phyloP scores from a whole-genome alignment of 164 flowering plant genomes.

The Umbilicus rupestris region DNA sequence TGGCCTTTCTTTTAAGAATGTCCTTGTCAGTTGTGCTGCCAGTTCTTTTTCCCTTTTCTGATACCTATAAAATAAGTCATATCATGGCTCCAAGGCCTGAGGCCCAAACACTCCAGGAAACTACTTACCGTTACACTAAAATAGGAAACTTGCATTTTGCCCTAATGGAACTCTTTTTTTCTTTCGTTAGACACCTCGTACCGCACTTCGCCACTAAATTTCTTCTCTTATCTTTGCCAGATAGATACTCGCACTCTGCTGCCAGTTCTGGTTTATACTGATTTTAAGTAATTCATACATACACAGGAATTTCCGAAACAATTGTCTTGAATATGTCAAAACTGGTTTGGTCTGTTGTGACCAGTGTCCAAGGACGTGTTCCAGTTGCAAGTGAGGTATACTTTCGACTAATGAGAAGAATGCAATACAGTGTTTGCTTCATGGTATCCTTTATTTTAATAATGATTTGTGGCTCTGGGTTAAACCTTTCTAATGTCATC shows the following conservation, averaged over 20 bases:
- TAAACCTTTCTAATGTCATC: neutral
- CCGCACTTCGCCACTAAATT: too few relatives aligned
- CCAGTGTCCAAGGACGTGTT: constrained; percentile 81
- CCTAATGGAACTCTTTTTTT: too few relatives aligned
- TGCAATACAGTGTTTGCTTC: neutral
- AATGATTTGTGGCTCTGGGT: neutral
- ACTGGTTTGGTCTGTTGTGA: constrained; percentile 86
- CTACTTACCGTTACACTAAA: too few relatives aligned
- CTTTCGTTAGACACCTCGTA: too few relatives aligned
- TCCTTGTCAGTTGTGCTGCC: neutral
- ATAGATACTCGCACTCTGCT: too few relatives aligned
- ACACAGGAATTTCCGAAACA: constrained; percentile 83
- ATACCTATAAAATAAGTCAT: too few relatives aligned
- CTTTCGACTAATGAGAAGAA: neutral
- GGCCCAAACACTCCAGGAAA: too few relatives aligned
- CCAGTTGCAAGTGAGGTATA: constrained; percentile 99
- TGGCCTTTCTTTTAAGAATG: neutral
- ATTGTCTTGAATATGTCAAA: constrained; percentile 96
- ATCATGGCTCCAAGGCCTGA: too few relatives aligned
- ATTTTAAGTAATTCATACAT: constrained; percentile 1
- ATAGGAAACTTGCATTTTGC: too few relatives aligned
- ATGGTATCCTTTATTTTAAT: neutral
- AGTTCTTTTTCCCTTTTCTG: too few relatives aligned
- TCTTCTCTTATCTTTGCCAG: too few relatives aligned
- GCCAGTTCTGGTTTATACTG: too few relatives aligned